A percentile compares a stretch with the other conserved stretches of the same genome.
Conservation (phyloP, 768 basidiomycete species). For the Termitomyces sp. region DNA sequence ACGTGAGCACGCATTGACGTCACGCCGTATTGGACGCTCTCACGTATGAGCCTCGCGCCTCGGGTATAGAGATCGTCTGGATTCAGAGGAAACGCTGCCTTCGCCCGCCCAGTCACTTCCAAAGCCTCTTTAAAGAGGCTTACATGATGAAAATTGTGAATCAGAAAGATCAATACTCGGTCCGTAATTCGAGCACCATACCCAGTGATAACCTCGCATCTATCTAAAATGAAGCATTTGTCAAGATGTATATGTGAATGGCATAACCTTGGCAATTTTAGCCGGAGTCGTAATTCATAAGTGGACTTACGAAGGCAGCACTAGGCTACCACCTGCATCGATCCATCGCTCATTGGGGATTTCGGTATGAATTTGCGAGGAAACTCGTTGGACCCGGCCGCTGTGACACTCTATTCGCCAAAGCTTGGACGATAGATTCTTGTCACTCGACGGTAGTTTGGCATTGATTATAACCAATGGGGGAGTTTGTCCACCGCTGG, state of each 20-base stretch:
- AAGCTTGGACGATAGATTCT: constrained; percentile 17
- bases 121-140: constrained; percentile 57
- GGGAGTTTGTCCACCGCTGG: background rate
- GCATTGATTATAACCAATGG: constrained; percentile 19
- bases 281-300: constrained; percentile 3
- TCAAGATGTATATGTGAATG: constrained; percentile 65
- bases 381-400: constrained; percentile 21
- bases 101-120: constrained; percentile 42
- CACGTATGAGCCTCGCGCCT: constrained; percentile 46
- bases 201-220: constrained; percentile 50
- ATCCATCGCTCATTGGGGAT: constrained; percentile 6
- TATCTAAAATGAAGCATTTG: constrained; percentile 60
- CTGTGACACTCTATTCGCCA: constrained; percentile 25
- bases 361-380: constrained; percentile 7
- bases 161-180: background rate
- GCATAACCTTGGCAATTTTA: constrained; percentile 32
- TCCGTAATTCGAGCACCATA: constrained; percentile 20
- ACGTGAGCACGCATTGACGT: constrained; percentile 66
- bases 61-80: constrained; percentile 42
- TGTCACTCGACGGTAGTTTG: constrained; percentile 23
- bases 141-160: constrained; percentile 3
- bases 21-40: constrained; percentile 57
- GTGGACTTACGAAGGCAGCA: constrained; percentile 30
- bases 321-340: constrained; percentile 24
- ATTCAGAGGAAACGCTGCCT: constrained; percentile 39